These are phyloP conservation scores for Penicillium sp. DNA, from an alignment of 2,329 filamentous ascomycete species.

Conservation along the genomic window DNA sequence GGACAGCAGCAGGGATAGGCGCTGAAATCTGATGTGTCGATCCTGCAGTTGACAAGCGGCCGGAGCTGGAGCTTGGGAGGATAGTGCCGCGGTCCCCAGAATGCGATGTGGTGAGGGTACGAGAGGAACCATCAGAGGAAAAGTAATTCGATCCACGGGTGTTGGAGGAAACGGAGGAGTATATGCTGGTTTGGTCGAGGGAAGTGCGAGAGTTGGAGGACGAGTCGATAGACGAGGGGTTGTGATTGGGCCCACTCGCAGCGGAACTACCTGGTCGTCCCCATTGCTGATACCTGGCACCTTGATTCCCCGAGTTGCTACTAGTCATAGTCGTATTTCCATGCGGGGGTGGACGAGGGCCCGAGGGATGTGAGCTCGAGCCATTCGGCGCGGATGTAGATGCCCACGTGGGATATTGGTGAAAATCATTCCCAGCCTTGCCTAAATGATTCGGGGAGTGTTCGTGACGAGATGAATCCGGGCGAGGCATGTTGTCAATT, in stretches of 20 bases:
- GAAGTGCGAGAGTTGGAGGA: conserved; percentile 58
- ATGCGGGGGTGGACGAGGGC: conserved; percentile 61
- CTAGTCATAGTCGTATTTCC: conserved; percentile 66
- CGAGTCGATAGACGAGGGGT: conserved; percentile 58
- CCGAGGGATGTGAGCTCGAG: conserved; percentile 56
- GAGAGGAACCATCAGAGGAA: conserved; percentile 54
- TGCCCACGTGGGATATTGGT: conserved; percentile 82
- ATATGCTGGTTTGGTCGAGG: conserved; percentile 66
- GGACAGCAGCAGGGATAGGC: conserved; percentile 32
- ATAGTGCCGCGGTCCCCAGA: conserved; percentile 37
- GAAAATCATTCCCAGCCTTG: conserved; percentile 74
- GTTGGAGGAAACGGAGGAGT: conserved; percentile 61
- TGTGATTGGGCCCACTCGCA: conserved; percentile 55
- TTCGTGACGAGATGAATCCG: conserved; percentile 65
- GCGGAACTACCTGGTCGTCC: conserved; percentile 61
- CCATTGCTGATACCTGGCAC: conserved; percentile 78
- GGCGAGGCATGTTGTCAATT: conserved; percentile 70
- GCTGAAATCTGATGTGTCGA: conserved; percentile 31
- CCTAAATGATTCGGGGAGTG: conserved; percentile 81
- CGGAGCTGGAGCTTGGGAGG: conserved; percentile 25
- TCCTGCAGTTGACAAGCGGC: conserved; percentile 34
- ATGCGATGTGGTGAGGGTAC: conserved; percentile 43
- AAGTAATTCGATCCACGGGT: conserved; percentile 59
- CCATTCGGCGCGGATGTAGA: conserved; percentile 52
- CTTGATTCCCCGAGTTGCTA: conserved; percentile 67